These are phyloP conservation scores for Adiantum capillusveneris DNA, from an alignment of 75 land plant genomes.

Conservation along the genomic window DNA sequence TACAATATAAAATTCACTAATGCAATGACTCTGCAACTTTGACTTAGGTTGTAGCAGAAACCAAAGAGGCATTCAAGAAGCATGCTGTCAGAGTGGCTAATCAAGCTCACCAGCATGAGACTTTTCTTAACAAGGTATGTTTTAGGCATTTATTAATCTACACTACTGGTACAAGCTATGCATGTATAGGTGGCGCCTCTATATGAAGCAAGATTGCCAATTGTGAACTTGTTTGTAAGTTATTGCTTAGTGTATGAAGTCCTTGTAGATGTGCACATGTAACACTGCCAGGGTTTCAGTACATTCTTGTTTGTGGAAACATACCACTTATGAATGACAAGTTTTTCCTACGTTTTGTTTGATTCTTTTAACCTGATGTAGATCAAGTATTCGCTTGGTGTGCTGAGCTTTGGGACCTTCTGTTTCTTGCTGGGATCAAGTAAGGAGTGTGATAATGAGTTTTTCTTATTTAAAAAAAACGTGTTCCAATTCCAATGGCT, in stretches of 20 bases:
- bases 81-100: slow-evolving; percentile 78
- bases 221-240: background rate
- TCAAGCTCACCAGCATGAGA: slow-evolving; percentile 87
- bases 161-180: too few relatives aligned
- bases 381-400: slow-evolving; percentile 83
- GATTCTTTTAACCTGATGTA: slow-evolving; percentile 17
- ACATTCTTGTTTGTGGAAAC: background rate
- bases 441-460: slow-evolving; percentile 29
- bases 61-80: slow-evolving; percentile 64
- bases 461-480: background rate
- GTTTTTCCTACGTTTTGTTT: background rate
- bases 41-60: slow-evolving; percentile 38
- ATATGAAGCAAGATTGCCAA: slow-evolving; percentile 5
- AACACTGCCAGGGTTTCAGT: background rate
- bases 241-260: background rate
- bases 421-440: slow-evolving; percentile 90
- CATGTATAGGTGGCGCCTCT: background rate
- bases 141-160: too few relatives aligned
- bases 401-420: slow-evolving; percentile 85
- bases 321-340: background rate
- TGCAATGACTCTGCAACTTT: too few relatives aligned
- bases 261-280: background rate
- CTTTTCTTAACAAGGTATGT: slow-evolving; percentile 84
- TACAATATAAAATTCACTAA: too few relatives aligned
- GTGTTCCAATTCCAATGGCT: background rate